Base-by-base conservation (phyloP, 2,329 filamentous ascomycete species). In the Cladophialophora psammophila region DNA sequence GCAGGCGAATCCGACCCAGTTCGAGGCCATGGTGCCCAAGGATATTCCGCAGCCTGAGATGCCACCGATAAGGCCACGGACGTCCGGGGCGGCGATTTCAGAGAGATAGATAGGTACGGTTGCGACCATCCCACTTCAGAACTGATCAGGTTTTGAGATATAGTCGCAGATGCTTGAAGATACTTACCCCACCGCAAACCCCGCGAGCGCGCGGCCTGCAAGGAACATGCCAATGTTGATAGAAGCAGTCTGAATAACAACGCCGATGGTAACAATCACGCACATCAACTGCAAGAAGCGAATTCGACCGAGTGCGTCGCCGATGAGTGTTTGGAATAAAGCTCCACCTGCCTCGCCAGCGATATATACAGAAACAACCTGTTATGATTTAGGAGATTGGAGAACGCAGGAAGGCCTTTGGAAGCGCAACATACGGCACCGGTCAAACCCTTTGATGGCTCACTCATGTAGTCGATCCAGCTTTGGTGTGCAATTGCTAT, bases 1-100 rank as follows among this genome's bases (percentile, higher is more conserved):
- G 74, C 84, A 88, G 62, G 79, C 89, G 77, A 95, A 93, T 79
- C 90, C 87, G 73, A 95, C 87, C 74, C 88, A 88, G 2, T 91
- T 86, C 32, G 91, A 91, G 67, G 94, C 80, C 77, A 94, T 83
- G 69, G 95, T 82, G 80, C 91, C 92, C 69, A 94, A 85, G 66
- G 91, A 93, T 77, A 94, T 89, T 77, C 88, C 92, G 83, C 93
- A 94, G 76, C 94, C 91, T 81, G 94, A 94, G 6, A 90, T 90
- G 1, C 90, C 88, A 15, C 94, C 91, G 61, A 94, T 86, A 62
- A 91, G 89, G 76, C 91, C 91, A 74, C 91, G 88, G 71, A 91
- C 78, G 85, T 87, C 68, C 89, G 90, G 71, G 80, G 80, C 64
- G 58, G 83, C 83, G 74, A 84, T 72, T 50, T 72, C 71, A 26